Evolutionary conservation across 2,329 filamentous ascomycete species (phyloP), one percentile per base, ranked within the genome.

Genomic region (Pseudogymnoascus pannorum): DNA sequence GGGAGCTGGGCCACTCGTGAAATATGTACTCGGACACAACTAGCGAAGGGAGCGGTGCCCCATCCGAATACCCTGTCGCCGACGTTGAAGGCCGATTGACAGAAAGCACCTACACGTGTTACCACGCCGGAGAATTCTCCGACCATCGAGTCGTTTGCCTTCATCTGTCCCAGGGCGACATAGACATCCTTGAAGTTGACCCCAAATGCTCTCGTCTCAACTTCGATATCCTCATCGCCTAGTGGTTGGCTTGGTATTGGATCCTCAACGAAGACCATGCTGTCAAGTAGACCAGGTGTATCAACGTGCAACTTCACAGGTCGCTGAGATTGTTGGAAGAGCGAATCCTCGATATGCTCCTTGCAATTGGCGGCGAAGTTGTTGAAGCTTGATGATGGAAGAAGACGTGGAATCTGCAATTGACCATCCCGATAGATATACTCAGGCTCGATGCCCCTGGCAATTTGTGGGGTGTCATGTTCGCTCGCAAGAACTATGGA

Each of bases 1-100:
- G 78, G 75, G 11, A 20, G 12, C 0, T 69, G 67, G 42, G 66
- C 29, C 12, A 48, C 24, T 24, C 26, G 22, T 54, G 22, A 24
- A 40, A 40, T 40, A 40, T 40, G 36, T 40, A 40, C 36, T 40
- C 36, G 36, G 36, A 20, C 36, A 40, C 36, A 40, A 54, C 44
- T 54, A 31, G 42, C 26, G 31, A 62, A 65, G 12, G 61, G 60
- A 4, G 57, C 60, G 29, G 20, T 4, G n/a, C 8, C 22, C 22
- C 22, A 31, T 54, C 26, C 26, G 44, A 54, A 54, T 26, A 54
- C 44, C 22, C 44, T 67, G 38, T 80, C 75, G 4, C 76, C 77
- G 2, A 69, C 59, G 36, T 40, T 40, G 36, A 40, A 40, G 36
- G 36, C 36, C 36, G 36, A 40, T 40, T 40, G 36, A 40, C 36